Conservation (phyloP, 176 grass and related monocot genomes). For the Cenchrus purpureus region DNA sequence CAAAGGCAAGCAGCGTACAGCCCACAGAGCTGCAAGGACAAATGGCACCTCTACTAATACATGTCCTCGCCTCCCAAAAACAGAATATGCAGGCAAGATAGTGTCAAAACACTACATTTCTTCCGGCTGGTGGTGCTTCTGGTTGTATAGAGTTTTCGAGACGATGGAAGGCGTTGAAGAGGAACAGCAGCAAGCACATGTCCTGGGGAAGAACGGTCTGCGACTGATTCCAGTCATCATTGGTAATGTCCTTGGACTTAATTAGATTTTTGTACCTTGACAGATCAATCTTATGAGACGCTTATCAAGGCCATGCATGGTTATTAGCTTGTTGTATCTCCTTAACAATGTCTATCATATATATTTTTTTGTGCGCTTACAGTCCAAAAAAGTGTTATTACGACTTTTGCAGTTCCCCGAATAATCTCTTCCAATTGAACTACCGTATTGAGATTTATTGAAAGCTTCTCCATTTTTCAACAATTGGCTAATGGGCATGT, state of each 20-base stretch:
- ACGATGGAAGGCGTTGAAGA: conserved; percentile 10
- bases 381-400: too few relatives aligned
- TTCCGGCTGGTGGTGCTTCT: background rate
- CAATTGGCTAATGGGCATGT: too few relatives aligned
- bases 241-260: conserved; percentile 10
- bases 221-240: conserved; percentile 36
- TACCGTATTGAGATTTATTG: too few relatives aligned
- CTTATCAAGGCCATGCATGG: too few relatives aligned
- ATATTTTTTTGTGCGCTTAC: too few relatives aligned
- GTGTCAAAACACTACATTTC: background rate
- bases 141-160: background rate
- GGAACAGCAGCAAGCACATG: background rate
- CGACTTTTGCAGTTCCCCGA: too few relatives aligned
- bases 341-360: too few relatives aligned
- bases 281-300: too few relatives aligned
- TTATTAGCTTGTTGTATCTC: too few relatives aligned
- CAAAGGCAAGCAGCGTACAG: background rate
- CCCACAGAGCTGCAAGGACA: background rate
- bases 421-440: too few relatives aligned
- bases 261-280: background rate
- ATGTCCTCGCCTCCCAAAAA: background rate
- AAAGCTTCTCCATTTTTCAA: too few relatives aligned
- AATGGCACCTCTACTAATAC: conserved; percentile 14
- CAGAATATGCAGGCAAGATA: background rate
- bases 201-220: background rate